Evolutionary conservation across 2,329 filamentous ascomycete species (phyloP), one percentile per base, ranked within the genome.

Genomic region (Neofusicoccum parvum): DNA sequence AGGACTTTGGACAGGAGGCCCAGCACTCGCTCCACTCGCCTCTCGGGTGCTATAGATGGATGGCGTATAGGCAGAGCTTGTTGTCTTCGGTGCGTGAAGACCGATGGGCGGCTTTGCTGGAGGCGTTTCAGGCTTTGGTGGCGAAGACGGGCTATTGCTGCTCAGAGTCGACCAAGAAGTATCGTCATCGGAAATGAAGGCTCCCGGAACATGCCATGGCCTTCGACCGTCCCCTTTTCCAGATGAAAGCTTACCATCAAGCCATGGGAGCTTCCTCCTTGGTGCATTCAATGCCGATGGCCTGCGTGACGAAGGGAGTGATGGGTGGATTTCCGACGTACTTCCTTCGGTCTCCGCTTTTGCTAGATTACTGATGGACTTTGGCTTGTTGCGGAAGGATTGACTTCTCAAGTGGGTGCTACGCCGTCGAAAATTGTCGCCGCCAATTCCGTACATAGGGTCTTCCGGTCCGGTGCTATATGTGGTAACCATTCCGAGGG

Each of bases 201-300:
- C 64, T 2, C 66, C 66, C 6, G 66, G 66, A 14, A 67, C 39
- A 39, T 51, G 66, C 3, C 17, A 23, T 27, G 14, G 6, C 36
- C 37, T 41, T 17, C 14, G 34, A 6, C 14, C 3, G 2, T 27
- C 15, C 11, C 41, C 10, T 15, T 39, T 56, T 14, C n/a, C 17
- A 32, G 51, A 51, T 3, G 43, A 23, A 3, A 17, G 12, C 41
- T 54, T 62, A 1, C 62, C 67, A 48, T 65, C 62, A 45, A 68
- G 65, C 67, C 67, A 68, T 5, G 67, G 67, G 2, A 68, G 39
- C 9, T 49, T 62, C 10, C 63, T 67, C 37, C 56, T 62, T 12
- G 54, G 43, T 14, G 41, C 12, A 12, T 43, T 62, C 27, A 60
- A 51, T 14, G 34, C 14, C 15, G 64, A 65, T 14, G 41, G 43